Evolutionary conservation across 257 asterid genomes (phyloP).

Genomic region (Agastache rugosa): DNA sequence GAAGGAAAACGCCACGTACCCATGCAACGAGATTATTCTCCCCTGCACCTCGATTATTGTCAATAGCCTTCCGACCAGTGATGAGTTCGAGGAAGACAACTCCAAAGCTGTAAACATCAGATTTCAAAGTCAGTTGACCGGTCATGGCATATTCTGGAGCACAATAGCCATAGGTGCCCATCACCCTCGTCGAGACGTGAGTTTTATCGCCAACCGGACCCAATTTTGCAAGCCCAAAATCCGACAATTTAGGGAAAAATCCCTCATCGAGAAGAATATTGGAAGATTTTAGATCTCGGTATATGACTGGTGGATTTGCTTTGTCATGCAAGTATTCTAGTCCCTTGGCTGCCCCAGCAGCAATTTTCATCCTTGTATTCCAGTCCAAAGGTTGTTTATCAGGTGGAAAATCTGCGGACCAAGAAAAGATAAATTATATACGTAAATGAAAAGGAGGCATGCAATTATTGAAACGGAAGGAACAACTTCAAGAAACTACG

Average conservation of each 20-base stretch:
- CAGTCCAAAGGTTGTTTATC: slow-evolving; percentile 78
- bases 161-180: slow-evolving; percentile 99
- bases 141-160: slow-evolving; percentile 99
- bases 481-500: too few species aligned
- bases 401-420: slow-evolving; percentile 70
- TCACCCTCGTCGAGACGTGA: slow-evolving; percentile 96
- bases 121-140: slow-evolving; percentile 94
- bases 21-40: slow-evolving; percentile 98
- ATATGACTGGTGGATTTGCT: slow-evolving; percentile 72
- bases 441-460: not conserved
- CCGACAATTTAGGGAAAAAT: slow-evolving; percentile 85
- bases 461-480: not conserved
- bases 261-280: slow-evolving; percentile 95
- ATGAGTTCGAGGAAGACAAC: slow-evolving; percentile 96
- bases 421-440: not conserved
- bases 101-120: slow-evolving; percentile 98
- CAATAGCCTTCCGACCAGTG: slow-evolving; percentile 96
- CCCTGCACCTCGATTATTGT: slow-evolving; percentile 68
- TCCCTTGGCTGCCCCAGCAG: slow-evolving; percentile 74
- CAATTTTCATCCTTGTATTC: slow-evolving; percentile 67
- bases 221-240: slow-evolving; percentile 95
- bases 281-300: slow-evolving; percentile 89
- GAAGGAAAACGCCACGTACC: slow-evolving; percentile 55
- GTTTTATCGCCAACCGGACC: slow-evolving; percentile 99
- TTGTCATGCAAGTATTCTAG: slow-evolving; percentile 65